These are phyloP conservation scores for Podosphaera fusca DNA, from an alignment of 2,329 filamentous ascomycete species.

Conservation along the genomic window DNA sequence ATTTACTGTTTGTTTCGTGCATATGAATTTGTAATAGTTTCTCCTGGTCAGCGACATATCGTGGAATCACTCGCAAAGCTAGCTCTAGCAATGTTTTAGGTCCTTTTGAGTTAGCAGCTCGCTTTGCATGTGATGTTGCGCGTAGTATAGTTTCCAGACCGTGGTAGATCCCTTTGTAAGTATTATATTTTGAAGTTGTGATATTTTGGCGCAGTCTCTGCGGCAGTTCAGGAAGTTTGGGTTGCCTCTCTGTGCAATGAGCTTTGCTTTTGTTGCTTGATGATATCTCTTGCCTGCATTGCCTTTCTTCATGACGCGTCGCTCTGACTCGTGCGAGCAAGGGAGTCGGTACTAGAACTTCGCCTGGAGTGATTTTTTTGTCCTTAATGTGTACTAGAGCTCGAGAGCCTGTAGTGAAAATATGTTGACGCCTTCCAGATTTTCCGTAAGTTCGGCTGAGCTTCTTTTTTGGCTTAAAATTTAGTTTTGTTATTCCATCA, in stretches of 20 bases:
- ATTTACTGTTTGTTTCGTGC: constrained; percentile 18
- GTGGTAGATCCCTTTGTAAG: constrained; percentile 24
- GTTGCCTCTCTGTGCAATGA: background rate
- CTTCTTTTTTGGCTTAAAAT: constrained; percentile 12
- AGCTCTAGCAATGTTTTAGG: constrained; percentile 24
- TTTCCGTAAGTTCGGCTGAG: constrained; percentile 12
- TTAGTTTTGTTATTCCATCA: constrained; percentile 4
- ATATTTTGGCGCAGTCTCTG: constrained; percentile 15
- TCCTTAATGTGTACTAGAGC: background rate
- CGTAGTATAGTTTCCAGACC: constrained; percentile 23
- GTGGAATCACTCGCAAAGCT: constrained; percentile 25
- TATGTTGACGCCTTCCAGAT: background rate
- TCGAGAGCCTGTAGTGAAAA: constrained; percentile 2
- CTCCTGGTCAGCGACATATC: constrained; percentile 24
- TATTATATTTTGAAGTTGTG: constrained; percentile 15
- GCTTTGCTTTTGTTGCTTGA: background rate
- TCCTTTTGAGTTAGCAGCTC: constrained; percentile 8
- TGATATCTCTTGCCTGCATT: background rate
- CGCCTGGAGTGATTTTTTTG: constrained; percentile 9
- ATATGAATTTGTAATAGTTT: constrained; percentile 19
- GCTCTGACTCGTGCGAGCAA: constrained; percentile 13
- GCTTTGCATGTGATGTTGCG: constrained; percentile 16
- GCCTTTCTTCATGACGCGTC: background rate
- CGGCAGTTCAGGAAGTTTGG: constrained; percentile 7
- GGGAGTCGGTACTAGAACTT: constrained; percentile 15